phyloP scores from a whole-genome alignment of 352 stramenopile species.

The Phytophthora brassicae region DNA sequence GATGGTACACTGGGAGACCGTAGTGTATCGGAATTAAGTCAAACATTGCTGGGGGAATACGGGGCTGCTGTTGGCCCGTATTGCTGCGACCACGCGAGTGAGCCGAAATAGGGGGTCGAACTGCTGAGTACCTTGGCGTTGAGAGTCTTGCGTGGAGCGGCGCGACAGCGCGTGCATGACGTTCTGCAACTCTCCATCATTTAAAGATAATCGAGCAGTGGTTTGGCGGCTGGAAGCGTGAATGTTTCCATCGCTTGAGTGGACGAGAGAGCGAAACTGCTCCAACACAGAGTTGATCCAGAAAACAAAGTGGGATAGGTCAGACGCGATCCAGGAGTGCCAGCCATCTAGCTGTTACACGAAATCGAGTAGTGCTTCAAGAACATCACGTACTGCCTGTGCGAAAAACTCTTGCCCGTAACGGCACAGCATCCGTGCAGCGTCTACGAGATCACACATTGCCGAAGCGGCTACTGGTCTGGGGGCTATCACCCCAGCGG shows the following conservation, averaged over 20 bases:
- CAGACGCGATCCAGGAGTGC: slow-evolving; percentile 5
- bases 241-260: background rate
- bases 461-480: background rate
- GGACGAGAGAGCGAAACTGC: background rate
- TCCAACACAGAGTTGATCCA: slow-evolving; percentile 15
- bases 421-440: slow-evolving; percentile 7
- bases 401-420: slow-evolving; percentile 12
- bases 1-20: slow-evolving; percentile 1
- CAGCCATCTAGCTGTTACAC: slow-evolving; percentile 16
- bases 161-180: slow-evolving; percentile 14
- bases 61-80: slow-evolving; percentile 6
- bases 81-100: background rate
- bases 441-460: slow-evolving; percentile 8
- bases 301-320: slow-evolving; percentile 13
- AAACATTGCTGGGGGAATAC: slow-evolving; percentile 9
- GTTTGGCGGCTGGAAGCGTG: slow-evolving; percentile 1
- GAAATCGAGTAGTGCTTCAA: slow-evolving; percentile 17
- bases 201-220: slow-evolving; percentile 5
- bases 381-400: slow-evolving; percentile 7
- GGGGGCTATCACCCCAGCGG: background rate
- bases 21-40: slow-evolving; percentile 10
- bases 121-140: slow-evolving; percentile 2
- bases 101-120: background rate
- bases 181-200: slow-evolving; percentile 16
- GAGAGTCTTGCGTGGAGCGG: background rate